These are phyloP conservation scores for Moniliophthora roreri DNA, from an alignment of 1,284 basidiomycete species.

Conservation along the genomic window DNA sequence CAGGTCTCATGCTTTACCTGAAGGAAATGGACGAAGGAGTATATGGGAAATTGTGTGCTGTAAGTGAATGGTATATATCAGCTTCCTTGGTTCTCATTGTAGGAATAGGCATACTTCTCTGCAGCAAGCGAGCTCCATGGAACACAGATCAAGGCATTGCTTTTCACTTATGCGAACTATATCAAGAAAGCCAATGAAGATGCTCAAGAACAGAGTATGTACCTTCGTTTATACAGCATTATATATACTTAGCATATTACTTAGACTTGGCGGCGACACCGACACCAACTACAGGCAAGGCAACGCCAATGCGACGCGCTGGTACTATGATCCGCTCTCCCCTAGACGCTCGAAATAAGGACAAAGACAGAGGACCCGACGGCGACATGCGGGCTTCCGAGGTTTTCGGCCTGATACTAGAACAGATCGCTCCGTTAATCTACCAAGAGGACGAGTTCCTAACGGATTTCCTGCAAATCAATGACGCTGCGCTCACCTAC, in stretches of 20 bases:
- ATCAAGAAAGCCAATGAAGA: constrained; percentile 74
- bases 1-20: constrained; percentile 88
- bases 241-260: constrained; percentile 4
- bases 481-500: constrained; percentile 86
- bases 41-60: constrained; percentile 86
- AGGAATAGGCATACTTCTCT: constrained; percentile 80
- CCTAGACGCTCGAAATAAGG: constrained; percentile 56
- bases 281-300: constrained; percentile 40
- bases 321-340: constrained; percentile 77
- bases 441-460: constrained; percentile 89
- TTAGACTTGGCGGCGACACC: constrained; percentile 51
- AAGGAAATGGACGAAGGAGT: constrained; percentile 91
- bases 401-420: constrained; percentile 76
- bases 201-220: constrained; percentile 64
- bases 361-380: constrained; percentile 57
- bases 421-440: constrained; percentile 77
- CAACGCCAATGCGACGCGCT: constrained; percentile 68
- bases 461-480: constrained; percentile 89
- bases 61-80: constrained; percentile 39
- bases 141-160: constrained; percentile 76
- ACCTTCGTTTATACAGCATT: neutral
- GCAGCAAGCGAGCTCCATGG: constrained; percentile 79
- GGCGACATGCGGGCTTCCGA: constrained; percentile 71
- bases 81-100: constrained; percentile 4
- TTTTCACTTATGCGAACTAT: constrained; percentile 57